A percentile compares a stretch with the other conserved stretches of the same genome.
Evolutionary conservation across 1,139 yeast species (phyloP).

Genomic region (Debaryomycetaceae sp.): DNA sequence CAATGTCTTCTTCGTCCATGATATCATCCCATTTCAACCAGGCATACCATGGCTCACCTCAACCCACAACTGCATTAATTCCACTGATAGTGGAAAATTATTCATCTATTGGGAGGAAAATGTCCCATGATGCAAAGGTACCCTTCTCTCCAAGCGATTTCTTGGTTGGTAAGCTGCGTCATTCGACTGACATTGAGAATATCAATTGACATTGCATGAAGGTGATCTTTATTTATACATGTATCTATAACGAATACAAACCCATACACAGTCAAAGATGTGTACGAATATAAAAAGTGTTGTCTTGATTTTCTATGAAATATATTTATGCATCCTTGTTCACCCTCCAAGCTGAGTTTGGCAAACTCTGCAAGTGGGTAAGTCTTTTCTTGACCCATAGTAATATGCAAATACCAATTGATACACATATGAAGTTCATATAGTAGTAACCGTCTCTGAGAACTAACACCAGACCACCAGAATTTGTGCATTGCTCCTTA

Average conservation of each 20-base stretch:
- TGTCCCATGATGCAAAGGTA: slow-evolving; percentile 31
- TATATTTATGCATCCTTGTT: slow-evolving; percentile 7
- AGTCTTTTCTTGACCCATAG: slow-evolving; percentile 66
- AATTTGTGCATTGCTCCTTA: slow-evolving; percentile 47
- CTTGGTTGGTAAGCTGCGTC: slow-evolving; percentile 29
- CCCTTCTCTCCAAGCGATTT: slow-evolving; percentile 47
- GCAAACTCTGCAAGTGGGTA: slow-evolving; percentile 56
- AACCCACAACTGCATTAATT: slow-evolving; percentile 32
- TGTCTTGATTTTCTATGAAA: too few species aligned
- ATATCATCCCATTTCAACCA: slow-evolving; percentile 1
- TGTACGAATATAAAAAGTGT: too few species aligned
- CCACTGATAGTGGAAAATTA: slow-evolving; percentile 43
- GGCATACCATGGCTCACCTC: slow-evolving; percentile 10
- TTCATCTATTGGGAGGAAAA: slow-evolving; percentile 35
- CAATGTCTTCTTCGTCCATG: slow-evolving; percentile 5
- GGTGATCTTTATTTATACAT: neutral
- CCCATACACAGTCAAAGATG: neutral
- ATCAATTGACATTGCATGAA: neutral
- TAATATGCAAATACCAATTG: slow-evolving; percentile 63
- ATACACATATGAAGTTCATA: slow-evolving; percentile 69
- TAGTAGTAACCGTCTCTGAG: slow-evolving; percentile 80
- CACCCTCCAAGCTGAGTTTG: slow-evolving; percentile 69
- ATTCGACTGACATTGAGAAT: slow-evolving; percentile 12
- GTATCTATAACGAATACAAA: neutral
- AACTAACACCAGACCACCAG: slow-evolving; percentile 55